phyloP scores from a whole-genome alignment of 805 yeast genomes.

The Scheffersomyces ergatensis region DNA sequence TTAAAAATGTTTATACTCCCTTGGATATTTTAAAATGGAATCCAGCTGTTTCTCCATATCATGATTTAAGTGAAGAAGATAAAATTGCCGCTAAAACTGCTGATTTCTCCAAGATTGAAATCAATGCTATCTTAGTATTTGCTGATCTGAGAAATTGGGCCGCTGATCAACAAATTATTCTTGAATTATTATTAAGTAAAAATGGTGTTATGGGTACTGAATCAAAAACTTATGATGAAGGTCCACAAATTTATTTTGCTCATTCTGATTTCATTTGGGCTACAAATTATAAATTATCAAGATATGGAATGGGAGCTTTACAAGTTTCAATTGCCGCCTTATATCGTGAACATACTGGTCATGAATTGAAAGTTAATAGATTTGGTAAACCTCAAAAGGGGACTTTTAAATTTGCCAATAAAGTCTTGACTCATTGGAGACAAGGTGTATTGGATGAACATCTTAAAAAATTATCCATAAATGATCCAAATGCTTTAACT shows the following conservation, averaged over 20 bases:
- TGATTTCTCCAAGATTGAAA: slow-evolving; percentile 65
- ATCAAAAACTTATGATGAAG: slow-evolving; percentile 66
- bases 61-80: slow-evolving; percentile 74
- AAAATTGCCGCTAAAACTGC: slow-evolving; percentile 47
- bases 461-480: slow-evolving; percentile 50
- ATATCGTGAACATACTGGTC: slow-evolving; percentile 81
- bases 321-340: slow-evolving; percentile 86
- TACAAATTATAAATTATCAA: slow-evolving; percentile 73
- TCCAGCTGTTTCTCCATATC: slow-evolving; percentile 84
- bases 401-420: slow-evolving; percentile 80
- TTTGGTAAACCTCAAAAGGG: slow-evolving; percentile 91
- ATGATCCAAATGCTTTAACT: slow-evolving; percentile 38
- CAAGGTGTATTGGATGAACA: slow-evolving; percentile 73
- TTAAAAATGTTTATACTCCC: slow-evolving; percentile 78
- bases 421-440: slow-evolving; percentile 75
- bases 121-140: slow-evolving; percentile 83
- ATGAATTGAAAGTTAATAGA: slow-evolving; percentile 72
- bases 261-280: slow-evolving; percentile 95
- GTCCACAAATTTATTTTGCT: slow-evolving; percentile 82
- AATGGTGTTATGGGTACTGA: slow-evolving; percentile 84
- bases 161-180: slow-evolving; percentile 84
- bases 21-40: slow-evolving; percentile 82
- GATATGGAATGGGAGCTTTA: slow-evolving; percentile 94
- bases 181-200: slow-evolving; percentile 74
- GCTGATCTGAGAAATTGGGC: slow-evolving; percentile 95